Evolutionary conservation across 495 filamentous ascomycete genomes (phyloP).

Genomic region (Penicillium tannophilum): DNA sequence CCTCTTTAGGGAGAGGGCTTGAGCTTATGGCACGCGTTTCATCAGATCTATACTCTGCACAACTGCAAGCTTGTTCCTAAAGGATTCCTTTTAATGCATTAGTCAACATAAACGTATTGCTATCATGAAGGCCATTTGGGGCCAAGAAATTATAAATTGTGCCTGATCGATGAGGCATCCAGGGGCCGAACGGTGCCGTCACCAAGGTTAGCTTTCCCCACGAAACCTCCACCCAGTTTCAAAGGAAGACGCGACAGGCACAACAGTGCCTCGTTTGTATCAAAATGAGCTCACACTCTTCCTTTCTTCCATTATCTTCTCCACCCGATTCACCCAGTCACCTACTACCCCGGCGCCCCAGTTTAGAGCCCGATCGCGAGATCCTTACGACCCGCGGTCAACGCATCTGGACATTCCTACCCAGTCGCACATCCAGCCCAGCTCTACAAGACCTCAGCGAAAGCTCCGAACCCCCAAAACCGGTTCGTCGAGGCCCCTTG

Average conservation of each 20-base stretch:
- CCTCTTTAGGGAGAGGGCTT: neutral
- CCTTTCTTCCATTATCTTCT: constrained; percentile 25
- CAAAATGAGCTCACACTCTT: neutral
- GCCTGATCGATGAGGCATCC: neutral
- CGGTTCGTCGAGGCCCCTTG: constrained; percentile 24
- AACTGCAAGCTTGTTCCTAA: neutral
- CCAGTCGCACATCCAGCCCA: constrained; percentile 28
- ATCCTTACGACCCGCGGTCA: constrained; percentile 43
- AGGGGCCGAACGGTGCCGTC: neutral
- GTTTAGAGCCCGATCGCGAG: constrained; percentile 35
- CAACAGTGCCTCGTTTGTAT: neutral
- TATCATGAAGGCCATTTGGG: neutral
- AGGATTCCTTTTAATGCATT: too few species aligned
- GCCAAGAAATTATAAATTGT: neutral
- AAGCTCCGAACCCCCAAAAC: constrained; percentile 11
- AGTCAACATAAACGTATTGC: too few species aligned
- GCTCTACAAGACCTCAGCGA: constrained; percentile 28
- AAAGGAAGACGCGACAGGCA: neutral
- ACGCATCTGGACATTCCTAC: constrained; percentile 33
- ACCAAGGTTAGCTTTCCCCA: neutral
- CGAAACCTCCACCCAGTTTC: neutral
- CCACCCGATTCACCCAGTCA: constrained; percentile 22
- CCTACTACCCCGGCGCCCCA: constrained; percentile 31
- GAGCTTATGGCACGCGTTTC: neutral
- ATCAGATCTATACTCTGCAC: neutral